These are phyloP conservation scores for Chrysanthemum lavandulifolium DNA, from an alignment of 129 eudicot genomes.

Conservation along the genomic window DNA sequence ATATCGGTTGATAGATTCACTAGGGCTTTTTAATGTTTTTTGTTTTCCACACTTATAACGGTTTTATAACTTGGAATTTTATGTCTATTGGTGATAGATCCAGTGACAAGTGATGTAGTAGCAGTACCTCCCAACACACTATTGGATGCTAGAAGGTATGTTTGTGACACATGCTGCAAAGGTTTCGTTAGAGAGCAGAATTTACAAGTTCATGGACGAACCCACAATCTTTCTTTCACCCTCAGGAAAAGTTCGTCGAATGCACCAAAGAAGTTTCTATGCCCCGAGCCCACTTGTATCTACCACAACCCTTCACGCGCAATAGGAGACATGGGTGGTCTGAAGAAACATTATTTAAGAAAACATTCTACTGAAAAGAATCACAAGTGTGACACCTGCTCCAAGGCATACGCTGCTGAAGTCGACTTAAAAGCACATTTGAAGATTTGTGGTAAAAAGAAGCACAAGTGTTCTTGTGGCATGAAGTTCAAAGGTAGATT, in stretches of 20 bases:
- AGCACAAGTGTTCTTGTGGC: constrained; percentile 48
- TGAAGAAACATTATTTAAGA: constrained; percentile 53
- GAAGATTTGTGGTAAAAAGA: constrained; percentile 41
- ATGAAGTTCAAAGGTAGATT: constrained; percentile 44
- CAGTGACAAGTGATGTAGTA: constrained; percentile 36
- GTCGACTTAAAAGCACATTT: constrained; percentile 52
- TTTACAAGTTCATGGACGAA: constrained; percentile 46
- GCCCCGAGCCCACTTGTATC: constrained; percentile 55
- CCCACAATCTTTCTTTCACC: constrained; percentile 55
- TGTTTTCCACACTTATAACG: not conserved
- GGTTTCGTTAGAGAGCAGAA: constrained; percentile 55
- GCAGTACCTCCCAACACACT: constrained; percentile 45
- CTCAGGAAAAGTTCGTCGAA: constrained; percentile 21
- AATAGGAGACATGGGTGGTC: constrained; percentile 57
- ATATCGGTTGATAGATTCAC: not conserved
- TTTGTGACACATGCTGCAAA: constrained; percentile 56
- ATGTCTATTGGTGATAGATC: constrained; percentile 35
- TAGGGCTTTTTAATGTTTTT: not conserved
- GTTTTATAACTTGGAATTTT: constrained; percentile 5
- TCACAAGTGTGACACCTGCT: constrained; percentile 46
- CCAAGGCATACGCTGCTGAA: constrained; percentile 47
- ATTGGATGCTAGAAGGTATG: constrained; percentile 33
- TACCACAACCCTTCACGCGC: constrained; percentile 50
- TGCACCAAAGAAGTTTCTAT: constrained; percentile 33
- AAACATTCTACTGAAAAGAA: constrained; percentile 49